These are phyloP conservation scores for Calocera viscosa DNA, from an alignment of 768 basidiomycete genomes.

Conservation along the genomic window DNA sequence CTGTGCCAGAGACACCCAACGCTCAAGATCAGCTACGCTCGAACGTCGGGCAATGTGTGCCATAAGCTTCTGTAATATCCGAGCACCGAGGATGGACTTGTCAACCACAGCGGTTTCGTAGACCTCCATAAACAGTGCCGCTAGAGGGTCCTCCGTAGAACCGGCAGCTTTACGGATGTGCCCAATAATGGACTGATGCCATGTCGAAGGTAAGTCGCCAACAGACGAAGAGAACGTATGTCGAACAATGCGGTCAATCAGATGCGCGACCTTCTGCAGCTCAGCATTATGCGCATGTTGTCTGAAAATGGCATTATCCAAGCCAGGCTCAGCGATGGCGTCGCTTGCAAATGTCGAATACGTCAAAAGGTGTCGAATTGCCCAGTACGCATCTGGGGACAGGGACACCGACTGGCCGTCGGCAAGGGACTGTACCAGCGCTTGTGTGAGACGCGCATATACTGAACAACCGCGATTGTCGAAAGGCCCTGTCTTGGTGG, in stretches of 20 bases:
- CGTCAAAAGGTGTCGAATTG: conserved; percentile 54
- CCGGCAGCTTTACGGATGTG: conserved; percentile 8
- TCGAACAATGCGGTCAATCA: conserved; percentile 29
- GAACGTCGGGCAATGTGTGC: conserved; percentile 47
- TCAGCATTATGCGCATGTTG: conserved; percentile 29
- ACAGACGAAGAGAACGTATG: conserved; percentile 45
- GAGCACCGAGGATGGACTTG: conserved; percentile 43
- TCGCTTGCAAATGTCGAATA: conserved; percentile 54
- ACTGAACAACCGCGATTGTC: conserved; percentile 44
- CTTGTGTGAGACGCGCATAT: conserved; percentile 51
- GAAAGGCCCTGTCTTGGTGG: conserved; percentile 13
- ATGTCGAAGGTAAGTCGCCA: conserved; percentile 31
- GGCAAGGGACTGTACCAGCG: conserved; percentile 43
- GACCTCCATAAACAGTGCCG: conserved; percentile 21
- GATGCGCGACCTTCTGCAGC: conserved; percentile 38
- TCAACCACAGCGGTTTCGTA: conserved; percentile 24
- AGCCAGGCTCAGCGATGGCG: conserved; percentile 40
- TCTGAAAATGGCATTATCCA: conserved; percentile 40
- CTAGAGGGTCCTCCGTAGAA: conserved; percentile 22
- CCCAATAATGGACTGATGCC: conserved; percentile 31
- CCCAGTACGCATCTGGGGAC: conserved; percentile 49
- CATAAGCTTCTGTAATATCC: conserved; percentile 50
- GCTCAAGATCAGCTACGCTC: conserved; percentile 52
- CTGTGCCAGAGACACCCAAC: conserved; percentile 63
- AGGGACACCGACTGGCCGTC: conserved; percentile 37